These are phyloP conservation scores for Lepidium africanum DNA, from an alignment of 345 rosid genomes.

Conservation along the genomic window DNA sequence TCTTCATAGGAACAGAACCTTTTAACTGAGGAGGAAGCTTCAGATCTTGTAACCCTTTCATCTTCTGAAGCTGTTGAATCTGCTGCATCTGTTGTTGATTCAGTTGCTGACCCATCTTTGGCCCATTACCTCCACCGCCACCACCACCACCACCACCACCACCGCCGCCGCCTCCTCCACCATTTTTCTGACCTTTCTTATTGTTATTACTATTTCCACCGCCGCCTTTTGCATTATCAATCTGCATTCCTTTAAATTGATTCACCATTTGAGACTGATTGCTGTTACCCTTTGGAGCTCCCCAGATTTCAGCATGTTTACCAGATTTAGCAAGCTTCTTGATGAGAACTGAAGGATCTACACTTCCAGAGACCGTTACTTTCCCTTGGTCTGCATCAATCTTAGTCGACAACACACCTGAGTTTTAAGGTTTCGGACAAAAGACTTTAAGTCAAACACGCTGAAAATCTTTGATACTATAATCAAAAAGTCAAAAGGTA, in stretches of 20 bases:
- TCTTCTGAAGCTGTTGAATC: constrained; percentile 59
- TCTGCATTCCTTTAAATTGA: constrained; percentile 70
- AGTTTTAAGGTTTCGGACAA: constrained; percentile 13
- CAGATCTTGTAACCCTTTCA: constrained; percentile 65
- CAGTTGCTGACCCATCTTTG: constrained; percentile 36
- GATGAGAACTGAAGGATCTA: constrained; percentile 58
- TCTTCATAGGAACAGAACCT: constrained; percentile 28
- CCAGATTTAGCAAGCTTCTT: constrained; percentile 91
- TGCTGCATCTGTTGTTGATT: constrained; percentile 46
- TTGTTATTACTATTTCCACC: constrained; percentile 22
- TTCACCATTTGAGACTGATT: constrained; percentile 41
- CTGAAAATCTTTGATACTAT: background rate
- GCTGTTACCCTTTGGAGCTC: constrained; percentile 49
- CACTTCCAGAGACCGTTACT: constrained; percentile 74
- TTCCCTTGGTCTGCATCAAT: constrained; percentile 82
- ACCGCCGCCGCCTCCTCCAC: constrained; percentile 29
- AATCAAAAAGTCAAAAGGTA: background rate
- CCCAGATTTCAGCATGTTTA: constrained; percentile 92
- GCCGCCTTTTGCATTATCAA: constrained; percentile 53
- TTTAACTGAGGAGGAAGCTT: constrained; percentile 57
- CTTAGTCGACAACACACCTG: constrained; percentile 70
- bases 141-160: constrained; percentile 39
- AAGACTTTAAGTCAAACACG: constrained; percentile 6
- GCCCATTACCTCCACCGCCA: constrained; percentile 36
- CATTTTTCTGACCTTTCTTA: constrained; percentile 47